Base-by-base conservation (phyloP, 2,329 filamentous ascomycete genomes). In the Beauveria rudraprayagi region DNA sequence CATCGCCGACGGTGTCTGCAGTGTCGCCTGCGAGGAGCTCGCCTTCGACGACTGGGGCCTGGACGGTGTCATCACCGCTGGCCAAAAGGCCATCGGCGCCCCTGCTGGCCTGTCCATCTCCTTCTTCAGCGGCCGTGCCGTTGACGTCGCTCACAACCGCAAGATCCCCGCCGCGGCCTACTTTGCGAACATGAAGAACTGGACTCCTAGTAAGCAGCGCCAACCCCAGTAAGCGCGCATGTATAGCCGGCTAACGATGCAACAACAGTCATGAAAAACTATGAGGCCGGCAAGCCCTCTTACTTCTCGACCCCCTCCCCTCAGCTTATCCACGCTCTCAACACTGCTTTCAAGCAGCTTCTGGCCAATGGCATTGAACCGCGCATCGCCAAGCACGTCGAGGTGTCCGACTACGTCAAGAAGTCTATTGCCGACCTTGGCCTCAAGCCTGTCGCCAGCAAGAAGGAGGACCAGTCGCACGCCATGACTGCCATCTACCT, bases 401-500 rank as follows among this genome's bases (percentile, higher is more conserved):
- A 87, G 65, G 85, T 86, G 8, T 96, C 91, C 1, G 85, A 94
- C 74, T 88, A 86, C 73, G 85, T 97, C 73, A 97, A 99, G 84
- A 85, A 90, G 71, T 85, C 89, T 19, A 81, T 97, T 56, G 77
- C 84, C 5, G 88, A 89, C 56, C 80, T 97, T 41, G 94, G 94
- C 4, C 81, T 99, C 63, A 89, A 91, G 77, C 90, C 97, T 72
- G 82, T 99, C 43, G 92, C 94, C 24, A 76, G 83, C 41, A 90
- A 93, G 73, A 88, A 90, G 0, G 91, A 93, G 69, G 89, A 96
- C 75, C 93, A 97, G 78, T 92, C 94, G 47, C 93, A 96, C 74
- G 92, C 90, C 69, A 99, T 99, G 94, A 99, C 94, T 3, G 93
- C 94, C 62, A 94, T 99, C 67, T 97, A 94, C 76, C 83, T 99